Evolutionary conservation across 306 rosid species (phyloP).

Genomic region (Erythrophleum fordii): DNA sequence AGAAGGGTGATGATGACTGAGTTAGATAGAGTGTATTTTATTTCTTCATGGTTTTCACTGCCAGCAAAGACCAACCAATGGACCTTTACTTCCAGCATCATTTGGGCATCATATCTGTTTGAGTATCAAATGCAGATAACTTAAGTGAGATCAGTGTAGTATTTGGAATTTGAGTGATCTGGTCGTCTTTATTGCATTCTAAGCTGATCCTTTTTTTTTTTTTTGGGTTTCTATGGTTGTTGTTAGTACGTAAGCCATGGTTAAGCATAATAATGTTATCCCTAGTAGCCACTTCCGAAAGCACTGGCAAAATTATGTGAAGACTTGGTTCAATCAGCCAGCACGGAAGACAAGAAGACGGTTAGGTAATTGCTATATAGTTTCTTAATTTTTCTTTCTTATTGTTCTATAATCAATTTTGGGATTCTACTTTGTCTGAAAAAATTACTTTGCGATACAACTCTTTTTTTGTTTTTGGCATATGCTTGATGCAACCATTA

Average conservation of each 20-base stretch:
- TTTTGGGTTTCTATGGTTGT: background rate
- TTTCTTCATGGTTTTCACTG: background rate
- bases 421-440: background rate
- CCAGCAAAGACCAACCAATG: background rate
- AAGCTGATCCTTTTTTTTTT: background rate
- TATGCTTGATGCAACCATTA: background rate
- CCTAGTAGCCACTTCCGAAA: constrained; percentile 65
- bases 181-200: background rate
- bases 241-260: constrained; percentile 53
- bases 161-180: background rate
- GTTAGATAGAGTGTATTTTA: background rate
- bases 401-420: background rate
- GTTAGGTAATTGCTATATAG: constrained; percentile 37
- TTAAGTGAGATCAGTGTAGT: background rate
- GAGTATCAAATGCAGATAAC: background rate
- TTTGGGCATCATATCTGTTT: background rate
- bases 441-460: background rate
- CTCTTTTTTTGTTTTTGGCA: background rate
- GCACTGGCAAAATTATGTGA: constrained; percentile 71
- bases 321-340: constrained; percentile 71
- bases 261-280: constrained; percentile 69
- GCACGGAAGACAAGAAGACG: constrained; percentile 67
- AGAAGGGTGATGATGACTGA: background rate
- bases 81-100: background rate
- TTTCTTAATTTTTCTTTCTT: background rate